These are phyloP conservation scores for Purshia tridentata DNA, from an alignment of 306 rosid species.

Conservation along the genomic window DNA sequence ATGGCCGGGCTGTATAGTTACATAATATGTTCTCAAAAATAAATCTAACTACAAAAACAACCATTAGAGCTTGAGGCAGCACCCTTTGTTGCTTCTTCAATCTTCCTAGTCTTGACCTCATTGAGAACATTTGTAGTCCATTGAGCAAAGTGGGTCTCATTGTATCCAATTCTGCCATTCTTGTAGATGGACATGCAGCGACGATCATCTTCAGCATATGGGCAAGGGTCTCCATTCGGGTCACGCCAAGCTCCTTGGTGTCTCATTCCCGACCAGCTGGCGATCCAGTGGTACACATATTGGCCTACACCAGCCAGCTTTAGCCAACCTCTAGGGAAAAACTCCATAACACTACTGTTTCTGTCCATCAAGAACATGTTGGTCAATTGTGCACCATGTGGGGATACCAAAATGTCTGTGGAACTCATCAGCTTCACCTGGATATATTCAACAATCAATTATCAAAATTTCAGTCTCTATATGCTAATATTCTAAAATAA, in stretches of 20 bases:
- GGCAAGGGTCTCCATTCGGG: constrained; percentile 42
- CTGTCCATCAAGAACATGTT: constrained; percentile 63
- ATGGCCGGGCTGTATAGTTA: no score
- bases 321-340: constrained; percentile 69
- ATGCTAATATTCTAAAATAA: no score
- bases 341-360: constrained; percentile 75
- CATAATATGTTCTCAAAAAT: no score
- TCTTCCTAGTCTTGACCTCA: constrained; percentile 45
- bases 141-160: constrained; percentile 44
- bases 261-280: constrained; percentile 74
- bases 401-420: constrained; percentile 59
- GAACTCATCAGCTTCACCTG: constrained; percentile 62
- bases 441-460: background rate
- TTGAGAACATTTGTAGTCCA: constrained; percentile 51
- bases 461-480: no score
- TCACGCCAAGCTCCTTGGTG: constrained; percentile 68
- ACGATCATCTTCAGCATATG: constrained; percentile 40
- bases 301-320: constrained; percentile 73
- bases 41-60: constrained; percentile 34
- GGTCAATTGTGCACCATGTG: constrained; percentile 71
- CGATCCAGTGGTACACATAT: constrained; percentile 53
- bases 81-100: constrained; percentile 27
- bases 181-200: constrained; percentile 64
- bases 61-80: background rate
- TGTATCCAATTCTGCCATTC: constrained; percentile 47